Evolutionary conservation across 148 eudicot genomes (phyloP).

Genomic region (Silene conica): DNA sequence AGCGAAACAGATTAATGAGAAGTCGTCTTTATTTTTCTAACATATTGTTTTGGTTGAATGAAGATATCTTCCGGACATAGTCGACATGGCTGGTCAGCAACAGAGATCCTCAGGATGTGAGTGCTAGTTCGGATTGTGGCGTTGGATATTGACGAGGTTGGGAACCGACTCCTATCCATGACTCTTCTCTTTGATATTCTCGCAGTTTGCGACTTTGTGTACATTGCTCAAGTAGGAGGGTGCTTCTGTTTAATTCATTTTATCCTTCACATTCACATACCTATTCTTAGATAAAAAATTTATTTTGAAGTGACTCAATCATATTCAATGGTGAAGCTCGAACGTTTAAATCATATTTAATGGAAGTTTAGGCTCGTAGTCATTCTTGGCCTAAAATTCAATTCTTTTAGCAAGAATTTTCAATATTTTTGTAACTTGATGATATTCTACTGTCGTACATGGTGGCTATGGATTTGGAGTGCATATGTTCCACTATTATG

Average conservation of each 20-base stretch:
- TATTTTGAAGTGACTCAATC: background rate
- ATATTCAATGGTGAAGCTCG: background rate
- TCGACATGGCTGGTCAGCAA: slow-evolving; percentile 56
- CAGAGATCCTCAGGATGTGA: slow-evolving; percentile 60
- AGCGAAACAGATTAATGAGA: too few species aligned
- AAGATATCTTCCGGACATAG: slow-evolving; percentile 64
- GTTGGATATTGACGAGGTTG: background rate
- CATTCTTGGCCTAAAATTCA: background rate
- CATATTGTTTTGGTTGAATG: slow-evolving; percentile 6
- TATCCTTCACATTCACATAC: background rate
- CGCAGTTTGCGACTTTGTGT: background rate
- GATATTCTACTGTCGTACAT: too few species aligned
- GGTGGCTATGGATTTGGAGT: too few species aligned
- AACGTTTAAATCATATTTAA: background rate
- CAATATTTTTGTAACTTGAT: too few species aligned
- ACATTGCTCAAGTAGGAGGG: background rate
- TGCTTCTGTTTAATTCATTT: background rate
- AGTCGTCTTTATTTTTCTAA: too few species aligned
- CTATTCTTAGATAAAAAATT: background rate
- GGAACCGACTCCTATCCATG: background rate
- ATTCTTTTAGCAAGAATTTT: background rate
- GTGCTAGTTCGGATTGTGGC: slow-evolving; percentile 30
- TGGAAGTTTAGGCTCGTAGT: background rate
- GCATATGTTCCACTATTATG: too few species aligned
- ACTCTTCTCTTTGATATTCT: background rate